Evolutionary conservation across 2,329 filamentous ascomycete genomes (phyloP).

Genomic region (Golovinomyces cichoracearum): DNA sequence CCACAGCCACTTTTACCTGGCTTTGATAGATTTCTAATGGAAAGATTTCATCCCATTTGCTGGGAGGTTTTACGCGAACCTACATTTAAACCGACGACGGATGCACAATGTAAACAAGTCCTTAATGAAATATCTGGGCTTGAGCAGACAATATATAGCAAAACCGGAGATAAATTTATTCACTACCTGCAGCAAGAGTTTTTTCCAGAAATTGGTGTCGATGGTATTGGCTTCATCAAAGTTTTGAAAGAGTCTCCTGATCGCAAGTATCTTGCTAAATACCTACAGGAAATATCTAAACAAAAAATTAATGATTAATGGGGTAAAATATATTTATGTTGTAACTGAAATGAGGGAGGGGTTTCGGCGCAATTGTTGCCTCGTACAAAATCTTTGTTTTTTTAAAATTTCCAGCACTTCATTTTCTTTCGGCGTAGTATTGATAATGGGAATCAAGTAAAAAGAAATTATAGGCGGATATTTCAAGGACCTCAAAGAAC

Average conservation of each 20-base stretch:
- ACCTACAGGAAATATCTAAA: constrained; percentile 33
- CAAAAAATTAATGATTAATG: no score
- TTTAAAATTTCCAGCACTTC: no score
- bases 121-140: constrained; percentile 66
- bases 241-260: constrained; percentile 32
- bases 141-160: constrained; percentile 72
- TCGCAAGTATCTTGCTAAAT: constrained; percentile 35
- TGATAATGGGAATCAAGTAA: no score
- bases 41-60: constrained; percentile 64
- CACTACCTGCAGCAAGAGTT: constrained; percentile 37
- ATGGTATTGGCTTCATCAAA: constrained; percentile 32
- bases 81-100: constrained; percentile 49
- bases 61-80: constrained; percentile 69
- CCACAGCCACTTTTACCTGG: constrained; percentile 44
- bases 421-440: no score
- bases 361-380: no score
- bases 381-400: no score
- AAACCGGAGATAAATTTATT: constrained; percentile 64
- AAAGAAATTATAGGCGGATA: no score
- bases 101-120: constrained; percentile 72
- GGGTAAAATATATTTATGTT: no score
- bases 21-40: constrained; percentile 76
- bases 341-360: no score
- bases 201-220: constrained; percentile 37
- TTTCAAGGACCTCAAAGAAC: no score